Percentiles rank a stretch among this genome's conserved stretches.
These are phyloP conservation scores for Stygiomarasmius scandens DNA, from an alignment of 1,284 basidiomycete genomes.

Conservation along the genomic window DNA sequence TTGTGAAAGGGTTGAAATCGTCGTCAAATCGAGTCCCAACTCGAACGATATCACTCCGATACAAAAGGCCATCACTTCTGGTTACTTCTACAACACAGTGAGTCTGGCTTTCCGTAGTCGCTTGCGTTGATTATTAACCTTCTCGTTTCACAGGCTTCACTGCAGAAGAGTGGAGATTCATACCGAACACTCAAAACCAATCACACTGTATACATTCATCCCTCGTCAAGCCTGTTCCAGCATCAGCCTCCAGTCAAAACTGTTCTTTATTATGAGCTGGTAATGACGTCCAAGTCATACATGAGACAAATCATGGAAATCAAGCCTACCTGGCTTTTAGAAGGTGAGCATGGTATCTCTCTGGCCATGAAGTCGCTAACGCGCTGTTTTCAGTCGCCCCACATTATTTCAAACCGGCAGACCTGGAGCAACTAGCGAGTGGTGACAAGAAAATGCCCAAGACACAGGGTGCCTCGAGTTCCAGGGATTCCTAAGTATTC, in stretches of 20 bases:
- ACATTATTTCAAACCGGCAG: constrained; percentile 90
- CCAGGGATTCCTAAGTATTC: constrained; percentile 3
- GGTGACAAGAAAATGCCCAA: constrained; percentile 94
- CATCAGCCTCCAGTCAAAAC: constrained; percentile 92
- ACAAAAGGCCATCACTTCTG: constrained; percentile 93
- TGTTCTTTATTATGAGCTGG: constrained; percentile 93
- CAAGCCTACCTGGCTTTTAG: constrained; percentile 90
- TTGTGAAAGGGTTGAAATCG: constrained; percentile 96
- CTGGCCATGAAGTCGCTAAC: too few relatives aligned
- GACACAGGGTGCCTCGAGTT: constrained; percentile 38
- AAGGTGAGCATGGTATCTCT: constrained; percentile 56
- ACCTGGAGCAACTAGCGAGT: constrained; percentile 81
- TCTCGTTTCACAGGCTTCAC: constrained; percentile 59
- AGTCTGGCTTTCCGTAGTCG: constrained; percentile 29
- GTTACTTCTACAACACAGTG: constrained; percentile 96
- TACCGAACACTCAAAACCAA: constrained; percentile 94
- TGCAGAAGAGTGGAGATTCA: constrained; percentile 90
- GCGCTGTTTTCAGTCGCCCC: constrained; percentile 69
- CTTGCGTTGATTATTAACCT: not conserved
- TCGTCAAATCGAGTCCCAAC: constrained; percentile 87
- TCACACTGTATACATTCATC: constrained; percentile 96
- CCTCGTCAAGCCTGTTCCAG: constrained; percentile 93
- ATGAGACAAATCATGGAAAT: constrained; percentile 97
- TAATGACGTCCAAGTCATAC: constrained; percentile 87
- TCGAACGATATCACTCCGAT: constrained; percentile 89